Evolutionary conservation across 176 grass and related monocot genomes (phyloP), one percentile per base, ranked within the genome.

Genomic region (Calamus simplicifolius): DNA sequence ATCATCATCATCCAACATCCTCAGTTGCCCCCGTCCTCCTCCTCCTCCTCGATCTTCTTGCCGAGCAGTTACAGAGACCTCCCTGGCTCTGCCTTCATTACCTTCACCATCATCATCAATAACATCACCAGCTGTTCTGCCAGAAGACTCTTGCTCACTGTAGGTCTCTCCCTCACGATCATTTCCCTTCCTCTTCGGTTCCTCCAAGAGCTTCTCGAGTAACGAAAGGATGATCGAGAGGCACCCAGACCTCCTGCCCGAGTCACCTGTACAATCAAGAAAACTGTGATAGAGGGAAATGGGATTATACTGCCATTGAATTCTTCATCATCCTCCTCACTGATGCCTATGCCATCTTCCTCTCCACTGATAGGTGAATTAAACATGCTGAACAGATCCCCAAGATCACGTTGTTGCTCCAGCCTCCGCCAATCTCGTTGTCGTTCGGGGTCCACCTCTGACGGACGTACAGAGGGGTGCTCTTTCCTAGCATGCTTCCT

Each of bases 381-480:
- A 27, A 95, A 64, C 91, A 95, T 90, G 77, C 86, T 95, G 68
- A 95, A 57, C 71, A 95, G 25, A 50, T 95, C 91, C 2, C 90
- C 80, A 19, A 95, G 52, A 60, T 90, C 91, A 19, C 86, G 83
- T 52, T 87, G 86, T 61, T 82, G 80, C 68, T 95, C 91, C 86
- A 95, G 81, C 61, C 82, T 78, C 58, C 58, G 75, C 91, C 91
- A 95, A 5, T 90, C 70, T 18, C 28, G 74, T 62, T 90, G 91
- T 18, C 91, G 68, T 16, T 77, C 83, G 15, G 91, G 86, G 18
- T 95, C 91, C 66, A 89, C 86, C 75, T 90, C 77, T 50, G 50
- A 90, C 3, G 91, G 91, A 27, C 77, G 66, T 16, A 25, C 68
- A 12, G 64, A 29, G 5, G 91, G 91, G 53, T 95, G 91, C 12